Base-by-base conservation (phyloP, 2,329 filamentous ascomycete genomes). In the Colletotrichum ledebouriae region DNA sequence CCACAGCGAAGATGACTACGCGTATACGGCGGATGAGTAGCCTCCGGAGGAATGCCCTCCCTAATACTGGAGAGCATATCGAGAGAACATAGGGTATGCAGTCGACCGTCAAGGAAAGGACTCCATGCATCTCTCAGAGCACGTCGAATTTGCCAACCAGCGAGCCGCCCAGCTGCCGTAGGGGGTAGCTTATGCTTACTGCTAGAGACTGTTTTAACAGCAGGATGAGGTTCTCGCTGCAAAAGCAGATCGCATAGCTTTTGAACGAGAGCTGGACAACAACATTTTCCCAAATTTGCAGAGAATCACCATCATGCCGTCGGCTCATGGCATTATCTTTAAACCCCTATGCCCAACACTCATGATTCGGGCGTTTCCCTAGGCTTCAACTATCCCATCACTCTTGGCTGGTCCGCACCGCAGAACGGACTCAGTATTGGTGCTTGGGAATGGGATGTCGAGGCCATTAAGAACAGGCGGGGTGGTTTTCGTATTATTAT, bases 311-410 rank as follows among this genome's bases (percentile, higher is more conserved):
- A 63, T 84, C 12, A 82, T 80, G 5, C 78, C 77, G 10, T 78
- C 79, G 2, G 73, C 79, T 1, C 81, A 83, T 65, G 79, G 79
- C 0, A 71, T 73, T 50, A 63, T 77, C 0, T 76, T 77, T 10
- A 56, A 64, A 0, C 82, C 81, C 1, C 63, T 77, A 0, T 83
- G 83, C 58, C 70, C 79, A 13, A 83, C 82, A 1, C 82, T 81
- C 1, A 81, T 80, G 73, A 80, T 82, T 33, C 78, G 80, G 6
- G 73, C 76, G 3, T 77, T 83, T 11, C 80, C 80, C 0, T 49
- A 67, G 78, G 78, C 4, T 81, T 83, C 47, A 78, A 78, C 25
- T 82, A 83, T 61, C 77, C 78, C 1, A 71, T 80, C 11, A 75
- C 78, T 1, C 74, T 73, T 22, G 75, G 77, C 10, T 79, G 77